A percentile compares a stretch with the other conserved stretches of the same genome.
These are phyloP conservation scores for Niebla homalea DNA, from an alignment of 495 filamentous ascomycete genomes.

Conservation along the genomic window DNA sequence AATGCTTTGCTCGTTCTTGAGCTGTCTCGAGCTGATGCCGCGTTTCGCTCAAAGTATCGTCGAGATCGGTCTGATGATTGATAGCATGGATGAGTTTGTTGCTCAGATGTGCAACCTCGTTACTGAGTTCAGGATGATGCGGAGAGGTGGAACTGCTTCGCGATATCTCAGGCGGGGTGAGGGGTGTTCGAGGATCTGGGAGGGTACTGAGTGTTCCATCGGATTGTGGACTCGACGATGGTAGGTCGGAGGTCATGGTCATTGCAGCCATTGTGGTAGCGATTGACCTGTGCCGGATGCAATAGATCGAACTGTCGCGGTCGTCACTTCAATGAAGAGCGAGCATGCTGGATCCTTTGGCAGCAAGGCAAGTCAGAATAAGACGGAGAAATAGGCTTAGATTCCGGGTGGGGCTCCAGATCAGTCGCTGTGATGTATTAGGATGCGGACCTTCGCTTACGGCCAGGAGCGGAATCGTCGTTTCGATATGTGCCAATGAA, in stretches of 20 bases:
- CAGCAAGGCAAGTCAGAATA: no score
- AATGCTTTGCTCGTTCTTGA: slow-evolving; percentile 47
- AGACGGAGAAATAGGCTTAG: no score
- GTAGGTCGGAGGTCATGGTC: slow-evolving; percentile 13
- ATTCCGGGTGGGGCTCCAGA: no score
- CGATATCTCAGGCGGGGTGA: slow-evolving; percentile 24
- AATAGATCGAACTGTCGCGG: slow-evolving; percentile 4
- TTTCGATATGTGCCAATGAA: no score
- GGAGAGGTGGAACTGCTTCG: slow-evolving; percentile 27
- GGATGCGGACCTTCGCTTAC: no score
- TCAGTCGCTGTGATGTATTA: no score
- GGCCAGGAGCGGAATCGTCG: no score
- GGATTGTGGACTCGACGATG: slow-evolving; percentile 21
- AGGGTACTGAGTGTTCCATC: slow-evolving; percentile 37
- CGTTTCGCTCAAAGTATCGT: slow-evolving; percentile 73
- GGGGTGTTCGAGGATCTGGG: slow-evolving; percentile 34
- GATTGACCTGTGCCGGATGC: no score
- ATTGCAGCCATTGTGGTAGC: slow-evolving; percentile 22
- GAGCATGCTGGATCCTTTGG: no score
- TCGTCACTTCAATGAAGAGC: no score
- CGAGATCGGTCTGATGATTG: slow-evolving; percentile 87
- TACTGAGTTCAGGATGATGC: slow-evolving; percentile 65
- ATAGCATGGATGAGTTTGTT: slow-evolving; percentile 95
- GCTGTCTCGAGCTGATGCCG: slow-evolving; percentile 73
- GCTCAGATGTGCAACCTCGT: slow-evolving; percentile 81